A percentile compares a stretch with the other conserved stretches of the same genome.
phyloP scores from a whole-genome alignment of 1,139 yeast species.

The Diutina mesorugosa region DNA sequence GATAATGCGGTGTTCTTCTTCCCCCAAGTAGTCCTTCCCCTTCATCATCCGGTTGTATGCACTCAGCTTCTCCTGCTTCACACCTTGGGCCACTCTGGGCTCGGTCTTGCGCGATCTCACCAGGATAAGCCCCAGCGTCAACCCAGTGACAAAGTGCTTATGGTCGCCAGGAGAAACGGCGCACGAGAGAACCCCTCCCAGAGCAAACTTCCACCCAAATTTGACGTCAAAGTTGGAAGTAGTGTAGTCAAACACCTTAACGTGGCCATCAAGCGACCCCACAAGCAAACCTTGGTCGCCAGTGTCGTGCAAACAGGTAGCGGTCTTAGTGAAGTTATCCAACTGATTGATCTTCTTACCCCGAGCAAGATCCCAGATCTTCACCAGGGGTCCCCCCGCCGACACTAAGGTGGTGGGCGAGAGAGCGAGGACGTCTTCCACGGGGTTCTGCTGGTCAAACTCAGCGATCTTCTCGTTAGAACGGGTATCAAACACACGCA shows the following conservation, averaged over 20 bases:
- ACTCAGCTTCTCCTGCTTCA: conserved; percentile 28
- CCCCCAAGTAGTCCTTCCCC: conserved; percentile 86
- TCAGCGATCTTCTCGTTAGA: conserved; percentile 34
- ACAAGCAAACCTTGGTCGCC: conserved; percentile 71
- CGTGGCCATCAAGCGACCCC: conserved; percentile 95
- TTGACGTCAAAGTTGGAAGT: conserved; percentile 74
- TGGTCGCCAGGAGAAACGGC: conserved; percentile 68
- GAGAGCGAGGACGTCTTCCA: conserved; percentile 75
- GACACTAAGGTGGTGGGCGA: conserved; percentile 70
- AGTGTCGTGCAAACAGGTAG: conserved; percentile 66
- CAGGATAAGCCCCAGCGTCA: conserved; percentile 78
- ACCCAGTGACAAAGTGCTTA: conserved; percentile 89
- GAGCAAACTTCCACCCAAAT: conserved; percentile 94
- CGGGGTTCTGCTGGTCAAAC: conserved; percentile 42
- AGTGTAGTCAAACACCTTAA: conserved; percentile 77
- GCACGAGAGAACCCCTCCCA: conserved; percentile 75
- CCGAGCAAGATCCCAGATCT: conserved; percentile 85
- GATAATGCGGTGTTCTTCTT: conserved; percentile 65
- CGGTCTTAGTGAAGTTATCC: conserved; percentile 83
- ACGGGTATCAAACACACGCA: conserved; percentile 82
- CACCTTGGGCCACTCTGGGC: conserved; percentile 33
- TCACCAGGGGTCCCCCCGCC: conserved; percentile 81
- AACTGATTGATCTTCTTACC: conserved; percentile 53
- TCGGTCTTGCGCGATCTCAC: conserved; percentile 76
- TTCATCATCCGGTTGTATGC: conserved; percentile 72